Conservation (phyloP, 495 filamentous ascomycete species). For the Penicillium tannophilum region DNA sequence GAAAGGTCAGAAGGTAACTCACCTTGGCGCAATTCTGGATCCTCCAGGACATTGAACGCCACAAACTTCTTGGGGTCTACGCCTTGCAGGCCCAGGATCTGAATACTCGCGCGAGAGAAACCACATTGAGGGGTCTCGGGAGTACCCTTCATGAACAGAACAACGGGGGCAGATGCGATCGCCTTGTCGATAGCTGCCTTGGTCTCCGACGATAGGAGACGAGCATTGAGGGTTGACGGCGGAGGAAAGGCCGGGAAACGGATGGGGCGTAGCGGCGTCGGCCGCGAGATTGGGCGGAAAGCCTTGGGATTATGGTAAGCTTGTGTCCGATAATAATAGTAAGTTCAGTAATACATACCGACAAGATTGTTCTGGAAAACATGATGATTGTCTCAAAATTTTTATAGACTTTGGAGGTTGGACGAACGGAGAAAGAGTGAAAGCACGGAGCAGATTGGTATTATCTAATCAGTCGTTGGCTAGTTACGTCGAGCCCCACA, state of each 20-base stretch:
- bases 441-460: slow-evolving; percentile 3
- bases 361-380: slow-evolving; percentile 41
- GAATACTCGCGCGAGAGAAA: slow-evolving; percentile 92
- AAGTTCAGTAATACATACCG: slow-evolving; percentile 26
- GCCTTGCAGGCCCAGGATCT: slow-evolving; percentile 91
- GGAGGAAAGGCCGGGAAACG: slow-evolving; percentile 29
- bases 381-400: slow-evolving; percentile 23
- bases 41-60: slow-evolving; percentile 95
- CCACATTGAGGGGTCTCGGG: slow-evolving; percentile 97
- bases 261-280: slow-evolving; percentile 25
- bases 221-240: slow-evolving; percentile 46
- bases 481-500: slow-evolving; percentile 1
- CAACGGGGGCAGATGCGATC: slow-evolving; percentile 80
- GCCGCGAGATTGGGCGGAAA: slow-evolving; percentile 41
- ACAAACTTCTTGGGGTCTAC: slow-evolving; percentile 96
- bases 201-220: slow-evolving; percentile 76
- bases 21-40: slow-evolving; percentile 84
- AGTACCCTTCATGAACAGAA: slow-evolving; percentile 98
- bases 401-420: slow-evolving; percentile 1
- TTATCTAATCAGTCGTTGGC: slow-evolving; percentile 6
- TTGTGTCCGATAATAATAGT: background rate
- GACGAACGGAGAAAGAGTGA: slow-evolving; percentile 1
- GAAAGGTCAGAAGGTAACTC: slow-evolving; percentile 26
- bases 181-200: slow-evolving; percentile 84
- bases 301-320: slow-evolving; percentile 21